These are phyloP conservation scores for Aspergillus phoenicis DNA, from an alignment of 2,329 filamentous ascomycete species.

Conservation along the genomic window DNA sequence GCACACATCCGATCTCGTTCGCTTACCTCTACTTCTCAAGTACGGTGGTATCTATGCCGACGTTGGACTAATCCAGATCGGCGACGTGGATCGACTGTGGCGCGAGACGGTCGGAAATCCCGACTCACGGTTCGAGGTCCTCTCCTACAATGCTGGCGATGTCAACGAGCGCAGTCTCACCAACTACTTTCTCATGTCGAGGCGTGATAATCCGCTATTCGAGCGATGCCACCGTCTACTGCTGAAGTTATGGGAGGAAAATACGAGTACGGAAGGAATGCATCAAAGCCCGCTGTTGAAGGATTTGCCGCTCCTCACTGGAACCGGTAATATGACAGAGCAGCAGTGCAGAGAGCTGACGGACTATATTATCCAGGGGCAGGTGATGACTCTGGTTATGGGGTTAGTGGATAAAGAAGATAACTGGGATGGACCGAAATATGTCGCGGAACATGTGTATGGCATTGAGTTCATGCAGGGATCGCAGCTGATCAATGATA, in stretches of 20 bases:
- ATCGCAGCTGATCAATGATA: constrained; percentile 6
- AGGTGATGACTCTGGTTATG: constrained; percentile 5
- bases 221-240: constrained; percentile 6
- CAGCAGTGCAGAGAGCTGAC: constrained; percentile 1
- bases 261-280: constrained; percentile 4
- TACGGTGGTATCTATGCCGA: constrained; percentile 10
- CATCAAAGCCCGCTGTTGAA: not conserved
- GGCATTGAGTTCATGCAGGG: constrained; percentile 10
- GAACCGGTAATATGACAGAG: not conserved
- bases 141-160: constrained; percentile 1
- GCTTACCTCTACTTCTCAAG: not conserved
- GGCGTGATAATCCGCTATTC: not conserved
- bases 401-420: constrained; percentile 9
- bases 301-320: not conserved
- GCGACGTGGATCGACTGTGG: constrained; percentile 6
- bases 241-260: constrained; percentile 8
- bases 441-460: constrained; percentile 2
- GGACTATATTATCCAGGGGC: constrained; percentile 12
- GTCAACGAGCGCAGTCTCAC: not conserved
- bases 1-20: constrained; percentile 11
- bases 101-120: constrained; percentile 2
- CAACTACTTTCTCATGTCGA: constrained; percentile 6
- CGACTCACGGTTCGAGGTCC: constrained; percentile 5
- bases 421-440: constrained; percentile 6
- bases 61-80: constrained; percentile 8